Percentiles rank a stretch among this genome's conserved stretches.
Evolutionary conservation across 768 basidiomycete species (phyloP).

Genomic region (Russula sp.): DNA sequence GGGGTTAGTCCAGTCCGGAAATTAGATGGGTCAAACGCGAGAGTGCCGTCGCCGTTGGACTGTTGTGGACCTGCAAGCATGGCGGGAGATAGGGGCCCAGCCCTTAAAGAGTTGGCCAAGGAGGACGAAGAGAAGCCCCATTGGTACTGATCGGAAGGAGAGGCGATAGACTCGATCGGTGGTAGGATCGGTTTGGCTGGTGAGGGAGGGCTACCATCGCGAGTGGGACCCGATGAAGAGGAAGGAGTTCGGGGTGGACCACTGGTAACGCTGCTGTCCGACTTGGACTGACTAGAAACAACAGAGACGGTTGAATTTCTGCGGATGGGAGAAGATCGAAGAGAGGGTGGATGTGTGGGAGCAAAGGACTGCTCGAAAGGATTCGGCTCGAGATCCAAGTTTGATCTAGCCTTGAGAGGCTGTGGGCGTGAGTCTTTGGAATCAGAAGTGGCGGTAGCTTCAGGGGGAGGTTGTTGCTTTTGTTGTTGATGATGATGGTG

Average conservation of each 20-base stretch:
- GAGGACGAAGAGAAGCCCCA: constrained; percentile 62
- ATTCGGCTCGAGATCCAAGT: constrained; percentile 81
- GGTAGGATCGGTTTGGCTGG: constrained; percentile 71
- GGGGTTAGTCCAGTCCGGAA: constrained; percentile 88
- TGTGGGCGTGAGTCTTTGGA: constrained; percentile 15
- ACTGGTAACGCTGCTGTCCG: constrained; percentile 32
- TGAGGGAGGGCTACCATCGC: constrained; percentile 36
- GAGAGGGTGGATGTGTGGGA: constrained; percentile 35
- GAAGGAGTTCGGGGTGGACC: constrained; percentile 31
- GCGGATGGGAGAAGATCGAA: constrained; percentile 38
- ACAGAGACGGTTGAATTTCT: constrained; percentile 35
- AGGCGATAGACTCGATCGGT: constrained; percentile 74
- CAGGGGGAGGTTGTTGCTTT: constrained; percentile 15
- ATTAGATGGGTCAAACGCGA: constrained; percentile 63
- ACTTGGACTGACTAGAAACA: constrained; percentile 31
- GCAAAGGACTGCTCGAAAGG: constrained; percentile 96
- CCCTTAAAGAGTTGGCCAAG: constrained; percentile 74
- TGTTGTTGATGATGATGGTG: constrained; percentile 15
- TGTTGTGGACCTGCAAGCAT: constrained; percentile 89
- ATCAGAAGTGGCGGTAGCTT: constrained; percentile 6
- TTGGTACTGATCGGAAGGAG: constrained; percentile 55
- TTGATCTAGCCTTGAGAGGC: constrained; percentile 45
- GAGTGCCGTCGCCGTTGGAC: constrained; percentile 38
- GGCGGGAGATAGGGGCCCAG: constrained; percentile 92
- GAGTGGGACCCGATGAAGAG: constrained; percentile 29